Evolutionary conservation across 257 asterid genomes (phyloP), one percentile per base, ranked within the genome.

Genomic region (Penstemon newberryi): DNA sequence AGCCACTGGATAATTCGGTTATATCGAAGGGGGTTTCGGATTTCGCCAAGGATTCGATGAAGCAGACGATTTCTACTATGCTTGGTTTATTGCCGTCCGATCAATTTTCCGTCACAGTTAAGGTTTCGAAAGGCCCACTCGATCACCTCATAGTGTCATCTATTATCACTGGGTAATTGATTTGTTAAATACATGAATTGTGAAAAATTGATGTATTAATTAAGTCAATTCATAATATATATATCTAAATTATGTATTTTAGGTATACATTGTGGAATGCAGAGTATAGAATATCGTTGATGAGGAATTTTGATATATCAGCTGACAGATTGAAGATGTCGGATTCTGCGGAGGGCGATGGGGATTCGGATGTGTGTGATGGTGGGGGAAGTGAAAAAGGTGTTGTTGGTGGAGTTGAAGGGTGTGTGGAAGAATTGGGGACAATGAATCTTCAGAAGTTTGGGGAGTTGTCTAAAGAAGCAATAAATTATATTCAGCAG

Each of bases 251-350:
- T 61, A 45, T 56, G 15, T 41, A 5, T 52, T 9, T 41, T 73
- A 94, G 99, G 80, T 94, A 94, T 73, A 94, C 99, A 11, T 73
- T 94, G 75, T 94, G 99, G 99, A 94, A 94, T 77, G 96, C 96
- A 49, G 99, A 94, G 86, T 94, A 94, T 68, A 79, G 99, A 66
- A 80, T 89, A 56, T 84, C 91, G 3, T 67, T 94, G 97, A 89
- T 83, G 92, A 83, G 95, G 88, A 94, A 91, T 64, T 87, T 84
- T 41, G 92, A 88, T 55, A 69, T 88, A 18, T 76, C 91, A 0
- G 73, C 76, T 0, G 84, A 84, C 71, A 65, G 71, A 55, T 63
- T 72, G 0, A 51, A 67, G 69, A 56, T 74, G 57, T 53, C 73
- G 0, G 70, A 54, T 43, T 66, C 46, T 54, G 47, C 18, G 7